A percentile compares a stretch with the other conserved stretches of the same genome.
phyloP scores from a whole-genome alignment of 108 stramenopile genomes.

The Hondaea fermentalgiana region DNA sequence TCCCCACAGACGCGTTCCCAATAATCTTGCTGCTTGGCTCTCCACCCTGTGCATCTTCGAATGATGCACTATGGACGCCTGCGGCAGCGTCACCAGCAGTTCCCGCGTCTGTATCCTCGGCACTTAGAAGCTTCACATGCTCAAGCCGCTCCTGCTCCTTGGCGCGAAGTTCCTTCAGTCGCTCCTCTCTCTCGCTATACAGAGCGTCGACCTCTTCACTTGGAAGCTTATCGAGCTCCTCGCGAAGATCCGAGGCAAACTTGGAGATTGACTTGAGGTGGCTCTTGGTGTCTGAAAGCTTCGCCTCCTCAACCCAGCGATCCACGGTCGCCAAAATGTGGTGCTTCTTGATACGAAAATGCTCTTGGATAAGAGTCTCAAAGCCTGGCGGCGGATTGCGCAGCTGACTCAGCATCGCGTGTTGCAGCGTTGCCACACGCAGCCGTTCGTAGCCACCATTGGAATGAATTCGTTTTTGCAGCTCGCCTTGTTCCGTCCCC shows the following conservation, averaged over 20 bases:
- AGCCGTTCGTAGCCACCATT: constrained; percentile 26
- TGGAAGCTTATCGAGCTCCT: not conserved
- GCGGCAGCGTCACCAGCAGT: too few species aligned
- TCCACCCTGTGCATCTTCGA: too few species aligned
- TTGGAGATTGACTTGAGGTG: not conserved
- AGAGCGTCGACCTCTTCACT: not conserved
- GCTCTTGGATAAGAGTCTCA: constrained; percentile 22
- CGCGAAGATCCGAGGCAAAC: not conserved
- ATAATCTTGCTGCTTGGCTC: too few species aligned
- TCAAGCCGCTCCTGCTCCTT: not conserved
- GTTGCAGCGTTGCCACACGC: constrained; percentile 20
- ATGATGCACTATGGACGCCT: too few species aligned
- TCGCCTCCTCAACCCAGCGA: not conserved
- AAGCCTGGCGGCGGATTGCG: constrained; percentile 21
- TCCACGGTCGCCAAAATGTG: not conserved
- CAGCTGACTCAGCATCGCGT: constrained; percentile 33
- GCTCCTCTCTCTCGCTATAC: not conserved
- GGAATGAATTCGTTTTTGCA: not conserved
- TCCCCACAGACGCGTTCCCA: too few species aligned
- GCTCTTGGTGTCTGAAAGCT: not conserved
- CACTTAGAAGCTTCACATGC: not conserved
- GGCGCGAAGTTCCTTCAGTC: not conserved
- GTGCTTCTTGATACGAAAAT: constrained; percentile 14
- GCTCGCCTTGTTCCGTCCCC: constrained; percentile 11
- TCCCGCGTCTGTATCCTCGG: not conserved